Percentiles rank a stretch among this genome's conserved stretches.
Evolutionary conservation across 75 land plant genomes (phyloP).

Genomic region (Cryptomeria japonica): DNA sequence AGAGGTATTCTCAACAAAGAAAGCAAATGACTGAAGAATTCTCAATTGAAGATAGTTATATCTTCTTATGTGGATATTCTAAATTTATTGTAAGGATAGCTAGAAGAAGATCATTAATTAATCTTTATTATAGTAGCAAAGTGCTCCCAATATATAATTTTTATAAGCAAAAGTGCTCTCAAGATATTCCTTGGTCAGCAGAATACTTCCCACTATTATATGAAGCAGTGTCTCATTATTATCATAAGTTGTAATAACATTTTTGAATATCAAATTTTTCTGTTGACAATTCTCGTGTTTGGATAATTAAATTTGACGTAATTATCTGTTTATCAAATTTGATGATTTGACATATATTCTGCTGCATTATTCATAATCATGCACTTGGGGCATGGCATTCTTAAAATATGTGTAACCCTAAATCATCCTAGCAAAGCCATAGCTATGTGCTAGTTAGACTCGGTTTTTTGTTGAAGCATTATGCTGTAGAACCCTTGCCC

Average conservation of each 20-base stretch:
- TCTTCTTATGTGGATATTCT: background rate
- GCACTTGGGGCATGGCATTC: background rate
- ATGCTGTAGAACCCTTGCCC: conserved; percentile 1
- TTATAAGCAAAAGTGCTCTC: background rate
- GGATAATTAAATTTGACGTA: background rate
- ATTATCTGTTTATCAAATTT: background rate
- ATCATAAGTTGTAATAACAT: background rate
- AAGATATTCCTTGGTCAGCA: background rate
- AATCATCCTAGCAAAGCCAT: background rate
- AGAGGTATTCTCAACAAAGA: background rate
- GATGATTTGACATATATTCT: background rate
- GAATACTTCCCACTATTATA: background rate
- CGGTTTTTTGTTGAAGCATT: background rate
- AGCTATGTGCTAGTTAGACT: background rate
- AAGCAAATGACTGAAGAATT: background rate
- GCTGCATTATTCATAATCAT: background rate
- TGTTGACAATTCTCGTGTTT: background rate
- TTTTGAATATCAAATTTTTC: background rate
- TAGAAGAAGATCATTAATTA: too few relatives aligned
- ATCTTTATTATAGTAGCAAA: background rate
- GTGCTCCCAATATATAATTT: background rate
- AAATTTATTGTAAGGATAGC: background rate
- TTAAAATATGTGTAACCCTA: background rate
- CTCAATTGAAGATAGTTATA: background rate
- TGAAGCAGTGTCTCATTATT: background rate